Percentiles rank a stretch among this genome's conserved stretches.
Conservation (phyloP, 2,329 filamentous ascomycete species). For the Fusarium sp. region DNA sequence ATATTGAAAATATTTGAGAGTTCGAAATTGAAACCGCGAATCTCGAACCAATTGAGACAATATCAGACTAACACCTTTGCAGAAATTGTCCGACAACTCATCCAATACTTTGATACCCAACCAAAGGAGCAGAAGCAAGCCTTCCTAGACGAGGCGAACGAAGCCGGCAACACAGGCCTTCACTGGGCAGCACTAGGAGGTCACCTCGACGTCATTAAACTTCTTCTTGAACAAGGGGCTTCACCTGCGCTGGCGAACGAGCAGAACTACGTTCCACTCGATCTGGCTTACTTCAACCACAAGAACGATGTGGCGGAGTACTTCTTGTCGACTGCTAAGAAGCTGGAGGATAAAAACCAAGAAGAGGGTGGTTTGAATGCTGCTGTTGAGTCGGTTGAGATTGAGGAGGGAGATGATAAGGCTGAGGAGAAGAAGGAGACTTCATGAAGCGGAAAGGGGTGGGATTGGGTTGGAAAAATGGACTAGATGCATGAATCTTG, state of each 20-base stretch:
- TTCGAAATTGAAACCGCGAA: fast-evolving
- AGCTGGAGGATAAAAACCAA: slow-evolving; percentile 62
- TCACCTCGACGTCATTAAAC: slow-evolving; percentile 83
- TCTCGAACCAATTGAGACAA: fast-evolving
- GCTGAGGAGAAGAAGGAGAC: slow-evolving; percentile 39
- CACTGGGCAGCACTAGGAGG: slow-evolving; percentile 96
- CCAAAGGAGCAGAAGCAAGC: slow-evolving; percentile 59
- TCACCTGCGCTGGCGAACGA: slow-evolving; percentile 83
- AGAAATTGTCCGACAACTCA: slow-evolving; percentile 61
- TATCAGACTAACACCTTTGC: slow-evolving; percentile 10
- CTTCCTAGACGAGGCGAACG: slow-evolving; percentile 78
- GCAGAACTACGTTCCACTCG: slow-evolving; percentile 84
- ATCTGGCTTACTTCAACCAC: slow-evolving; percentile 78
- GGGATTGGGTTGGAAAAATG: neutral
- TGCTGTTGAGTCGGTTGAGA: slow-evolving; percentile 55
- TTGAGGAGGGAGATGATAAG: slow-evolving; percentile 52
- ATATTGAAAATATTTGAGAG: fast-evolving
- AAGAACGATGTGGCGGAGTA: slow-evolving; percentile 74
- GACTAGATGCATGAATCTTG: neutral
- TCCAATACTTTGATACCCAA: slow-evolving; percentile 57
- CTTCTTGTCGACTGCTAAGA: slow-evolving; percentile 64
- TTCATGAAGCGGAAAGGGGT: neutral
- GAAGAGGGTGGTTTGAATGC: slow-evolving; percentile 58
- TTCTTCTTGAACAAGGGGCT: slow-evolving; percentile 80
- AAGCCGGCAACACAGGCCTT: slow-evolving; percentile 88